A percentile compares a stretch with the other conserved stretches of the same genome.
Conservation (phyloP, 441 rosid species). For the Gossypium schwendimanii region DNA sequence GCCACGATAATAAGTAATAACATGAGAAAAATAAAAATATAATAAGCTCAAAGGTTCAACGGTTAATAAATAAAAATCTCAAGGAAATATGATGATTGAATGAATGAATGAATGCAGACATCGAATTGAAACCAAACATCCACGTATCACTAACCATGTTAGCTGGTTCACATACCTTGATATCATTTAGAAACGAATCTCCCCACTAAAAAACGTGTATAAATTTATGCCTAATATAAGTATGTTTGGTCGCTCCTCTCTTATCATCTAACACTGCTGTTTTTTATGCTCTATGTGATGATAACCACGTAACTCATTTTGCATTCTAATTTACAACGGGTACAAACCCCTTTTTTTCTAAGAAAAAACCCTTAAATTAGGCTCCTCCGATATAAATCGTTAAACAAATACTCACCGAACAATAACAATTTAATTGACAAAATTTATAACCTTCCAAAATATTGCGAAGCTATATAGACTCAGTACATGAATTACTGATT, state of each 20-base stretch:
- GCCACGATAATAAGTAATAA: background rate
- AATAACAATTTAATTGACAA: background rate
- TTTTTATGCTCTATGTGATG: background rate
- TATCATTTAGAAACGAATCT: background rate
- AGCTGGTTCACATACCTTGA: background rate
- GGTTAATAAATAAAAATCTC: background rate
- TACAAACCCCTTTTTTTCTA: background rate
- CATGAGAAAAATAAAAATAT: background rate
- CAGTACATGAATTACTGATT: background rate
- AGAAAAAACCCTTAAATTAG: background rate
- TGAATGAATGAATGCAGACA: background rate
- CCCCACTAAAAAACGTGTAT: background rate
- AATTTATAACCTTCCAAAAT: background rate
- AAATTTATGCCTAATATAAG: background rate
- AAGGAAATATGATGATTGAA: background rate
- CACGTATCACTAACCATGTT: background rate
- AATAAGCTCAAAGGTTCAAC: slow-evolving; percentile 6
- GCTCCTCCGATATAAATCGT: background rate
- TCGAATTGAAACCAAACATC: background rate
- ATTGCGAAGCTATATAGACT: background rate
- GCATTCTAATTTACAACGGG: background rate
- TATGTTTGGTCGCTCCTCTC: background rate
- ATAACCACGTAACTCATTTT: background rate
- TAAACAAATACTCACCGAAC: background rate
- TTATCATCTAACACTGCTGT: background rate